A percentile compares a stretch with the other conserved stretches of the same genome.
phyloP scores from a whole-genome alignment of 1,284 basidiomycete species.

The Ustilago trichophora region DNA sequence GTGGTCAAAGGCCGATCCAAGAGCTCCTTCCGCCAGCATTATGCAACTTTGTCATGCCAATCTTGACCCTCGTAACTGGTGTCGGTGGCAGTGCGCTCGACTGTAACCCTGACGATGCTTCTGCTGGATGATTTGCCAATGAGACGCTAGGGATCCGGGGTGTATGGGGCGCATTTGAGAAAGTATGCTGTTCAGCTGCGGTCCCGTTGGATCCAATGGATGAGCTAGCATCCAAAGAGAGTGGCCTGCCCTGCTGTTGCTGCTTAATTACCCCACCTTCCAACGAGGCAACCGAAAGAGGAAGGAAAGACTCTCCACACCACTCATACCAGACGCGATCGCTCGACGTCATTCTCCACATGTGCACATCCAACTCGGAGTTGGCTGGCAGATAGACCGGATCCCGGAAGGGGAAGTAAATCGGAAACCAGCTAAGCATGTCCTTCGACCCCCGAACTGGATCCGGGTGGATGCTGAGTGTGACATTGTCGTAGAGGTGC shows the following conservation, averaged over 20 bases:
- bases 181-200: slow-evolving; percentile 23
- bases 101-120: slow-evolving; percentile 6
- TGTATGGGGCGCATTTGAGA: slow-evolving; percentile 60
- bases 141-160: slow-evolving; percentile 52
- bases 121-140: slow-evolving; percentile 4
- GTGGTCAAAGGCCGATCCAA: slow-evolving; percentile 78
- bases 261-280: slow-evolving; percentile 2
- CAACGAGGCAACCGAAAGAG: slow-evolving; percentile 63
- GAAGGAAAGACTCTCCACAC: slow-evolving; percentile 90
- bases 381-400: slow-evolving; percentile 91
- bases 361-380: slow-evolving; percentile 88
- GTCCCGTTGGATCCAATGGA: slow-evolving; percentile 22
- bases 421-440: slow-evolving; percentile 99
- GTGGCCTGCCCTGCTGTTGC: slow-evolving; percentile 12
- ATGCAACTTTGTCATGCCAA: slow-evolving; percentile 88
- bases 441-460: slow-evolving; percentile 79
- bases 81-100: slow-evolving; percentile 12
- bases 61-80: slow-evolving; percentile 74
- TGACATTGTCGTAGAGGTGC: slow-evolving; percentile 85
- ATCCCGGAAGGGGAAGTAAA: slow-evolving; percentile 87
- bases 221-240: slow-evolving; percentile 36
- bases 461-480: slow-evolving; percentile 92
- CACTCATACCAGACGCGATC: slow-evolving; percentile 98
- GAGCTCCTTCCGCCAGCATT: slow-evolving; percentile 88
- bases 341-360: slow-evolving; percentile 85